Base-by-base conservation (phyloP, 768 basidiomycete species). In the Hypholoma sublateritium region DNA sequence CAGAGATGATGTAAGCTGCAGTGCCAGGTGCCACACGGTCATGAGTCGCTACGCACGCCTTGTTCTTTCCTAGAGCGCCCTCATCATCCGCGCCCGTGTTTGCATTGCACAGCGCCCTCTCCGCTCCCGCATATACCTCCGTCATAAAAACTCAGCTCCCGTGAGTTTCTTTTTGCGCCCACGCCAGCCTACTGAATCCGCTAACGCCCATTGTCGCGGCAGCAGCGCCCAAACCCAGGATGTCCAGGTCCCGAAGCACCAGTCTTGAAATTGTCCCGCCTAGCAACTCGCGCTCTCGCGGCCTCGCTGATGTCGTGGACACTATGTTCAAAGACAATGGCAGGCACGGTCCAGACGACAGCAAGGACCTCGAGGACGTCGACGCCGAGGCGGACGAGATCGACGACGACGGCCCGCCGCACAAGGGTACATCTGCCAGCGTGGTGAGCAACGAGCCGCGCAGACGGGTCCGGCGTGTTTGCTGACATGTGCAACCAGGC, bases 191-290 rank as follows among this genome's bases (percentile, higher is more conserved):
- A 13, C 22, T 46, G 25, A 37, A 25, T 8, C 14, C 39, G 22
- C 45, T 59, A 37, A 55, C 48, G 25, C 54, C 28, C 50, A 36
- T 28, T n/a, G 43, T 53, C 19, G 21, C 41, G 28, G 24, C 17
- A 55, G 43, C 17, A 59, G 56, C 50, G 36, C 56, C 49, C 52
- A 45, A 46, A 42, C 43, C n/a, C 60, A 53, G 53, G 17, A 73
- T 73, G 71, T 73, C 74, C 39, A 73, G 66, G 65, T 68, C 67
- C 45, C 64, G 70, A 59, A 75, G 74, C 63, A 68, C 71, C 50
- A 70, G 67, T 64, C 60, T 72, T 49, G 73, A 71, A 61, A 72
- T 71, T 64, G 71, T 72, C 59, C 71, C 66, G 52, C 66, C 72
- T 48, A 61, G 67, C 53, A 67, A 51, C 32, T 64, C 67, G 64